Conservation (phyloP, 805 yeast species). For the Kurtzmaniella fragi region DNA sequence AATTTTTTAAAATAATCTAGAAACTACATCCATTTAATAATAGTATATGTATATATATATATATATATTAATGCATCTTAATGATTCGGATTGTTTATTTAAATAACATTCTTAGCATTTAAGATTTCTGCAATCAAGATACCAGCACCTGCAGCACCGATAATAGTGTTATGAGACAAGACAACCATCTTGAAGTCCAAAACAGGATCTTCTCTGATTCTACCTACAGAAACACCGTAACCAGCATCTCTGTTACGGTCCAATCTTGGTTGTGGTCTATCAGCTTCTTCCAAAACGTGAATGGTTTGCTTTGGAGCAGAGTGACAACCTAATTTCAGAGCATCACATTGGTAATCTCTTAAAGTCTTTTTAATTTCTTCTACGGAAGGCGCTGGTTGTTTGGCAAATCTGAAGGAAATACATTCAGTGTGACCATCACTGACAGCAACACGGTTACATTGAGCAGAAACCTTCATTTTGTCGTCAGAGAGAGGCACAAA, state of each 20-base stretch:
- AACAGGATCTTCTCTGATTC: slow-evolving; percentile 89
- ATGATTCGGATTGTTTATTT: slow-evolving; percentile 8
- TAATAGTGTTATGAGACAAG: slow-evolving; percentile 93
- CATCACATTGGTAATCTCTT: slow-evolving; percentile 76
- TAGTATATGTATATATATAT: not conserved
- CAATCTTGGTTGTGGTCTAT: slow-evolving; percentile 96
- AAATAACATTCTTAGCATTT: slow-evolving; percentile 69
- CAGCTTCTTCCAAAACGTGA: slow-evolving; percentile 83
- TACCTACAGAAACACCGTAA: slow-evolving; percentile 90
- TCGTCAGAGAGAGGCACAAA: slow-evolving; percentile 58
- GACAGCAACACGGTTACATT: slow-evolving; percentile 95
- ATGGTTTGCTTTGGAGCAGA: slow-evolving; percentile 93
- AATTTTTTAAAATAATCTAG: too few relatives aligned
- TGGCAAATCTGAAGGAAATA: slow-evolving; percentile 77
- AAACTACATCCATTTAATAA: too few relatives aligned
- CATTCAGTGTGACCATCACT: slow-evolving; percentile 98
- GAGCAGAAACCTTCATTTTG: slow-evolving; percentile 85
- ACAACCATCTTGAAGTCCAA: slow-evolving; percentile 95
- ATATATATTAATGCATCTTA: not conserved
- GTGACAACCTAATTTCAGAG: slow-evolving; percentile 69
- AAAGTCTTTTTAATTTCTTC: slow-evolving; percentile 72
- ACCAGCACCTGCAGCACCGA: slow-evolving; percentile 99
- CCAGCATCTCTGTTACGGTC: slow-evolving; percentile 95
- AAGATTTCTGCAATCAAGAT: slow-evolving; percentile 90
- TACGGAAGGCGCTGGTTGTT: slow-evolving; percentile 78